Evolutionary conservation across 768 basidiomycete genomes (phyloP).

Genomic region (Agaricus sinodeliciosus): DNA sequence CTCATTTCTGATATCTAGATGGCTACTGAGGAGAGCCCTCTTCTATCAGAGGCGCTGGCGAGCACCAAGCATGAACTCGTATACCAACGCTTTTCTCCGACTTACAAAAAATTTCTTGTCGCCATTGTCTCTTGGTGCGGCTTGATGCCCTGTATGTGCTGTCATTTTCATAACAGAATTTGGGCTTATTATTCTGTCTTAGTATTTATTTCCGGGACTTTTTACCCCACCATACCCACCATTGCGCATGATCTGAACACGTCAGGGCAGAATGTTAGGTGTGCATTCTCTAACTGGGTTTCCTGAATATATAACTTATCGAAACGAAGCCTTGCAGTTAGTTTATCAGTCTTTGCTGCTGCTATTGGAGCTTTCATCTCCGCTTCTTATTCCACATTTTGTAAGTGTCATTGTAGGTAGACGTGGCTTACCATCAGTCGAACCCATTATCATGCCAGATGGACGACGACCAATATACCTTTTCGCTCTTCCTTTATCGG

Average conservation of each 20-base stretch:
- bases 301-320: neutral
- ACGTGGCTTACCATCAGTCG: too few species aligned
- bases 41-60: neutral
- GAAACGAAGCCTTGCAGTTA: slow-evolving; percentile 27
- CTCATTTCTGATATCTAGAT: neutral
- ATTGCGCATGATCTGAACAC: slow-evolving; percentile 60
- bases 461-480: slow-evolving; percentile 61
- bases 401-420: slow-evolving; percentile 16
- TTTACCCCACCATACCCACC: slow-evolving; percentile 69
- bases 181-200: neutral
- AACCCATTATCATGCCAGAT: slow-evolving; percentile 30
- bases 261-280: slow-evolving; percentile 54
- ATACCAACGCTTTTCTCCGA: slow-evolving; percentile 49
- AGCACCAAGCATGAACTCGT: slow-evolving; percentile 23
- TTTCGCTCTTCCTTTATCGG: slow-evolving; percentile 49
- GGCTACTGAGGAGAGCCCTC: neutral
- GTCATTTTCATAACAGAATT: neutral
- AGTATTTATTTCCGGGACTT: slow-evolving; percentile 67
- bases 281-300: neutral
- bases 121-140: slow-evolving; percentile 54
- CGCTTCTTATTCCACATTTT: slow-evolving; percentile 33
- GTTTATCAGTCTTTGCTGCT: slow-evolving; percentile 26
- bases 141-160: slow-evolving; percentile 47
- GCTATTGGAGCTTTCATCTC: slow-evolving; percentile 26
- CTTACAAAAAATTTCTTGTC: slow-evolving; percentile 46